These are phyloP conservation scores for Elsinoe perseae DNA, from an alignment of 2,329 filamentous ascomycete species.

Conservation along the genomic window DNA sequence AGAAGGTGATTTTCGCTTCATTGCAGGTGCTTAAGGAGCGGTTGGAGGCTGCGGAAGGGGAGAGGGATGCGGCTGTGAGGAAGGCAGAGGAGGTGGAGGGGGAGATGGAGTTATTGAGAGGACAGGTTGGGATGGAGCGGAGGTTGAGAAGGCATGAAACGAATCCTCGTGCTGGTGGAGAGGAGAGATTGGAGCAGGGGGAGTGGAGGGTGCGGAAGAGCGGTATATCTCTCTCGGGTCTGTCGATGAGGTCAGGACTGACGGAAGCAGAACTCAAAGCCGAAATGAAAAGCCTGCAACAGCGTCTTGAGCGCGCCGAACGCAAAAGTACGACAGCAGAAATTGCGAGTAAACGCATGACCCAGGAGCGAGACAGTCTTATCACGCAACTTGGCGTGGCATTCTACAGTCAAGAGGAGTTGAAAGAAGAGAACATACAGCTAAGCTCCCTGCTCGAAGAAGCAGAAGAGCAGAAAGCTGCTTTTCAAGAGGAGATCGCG, in stretches of 20 bases:
- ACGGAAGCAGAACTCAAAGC: conserved; percentile 46
- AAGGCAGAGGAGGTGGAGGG: conserved; percentile 52
- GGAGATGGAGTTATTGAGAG: conserved; percentile 46
- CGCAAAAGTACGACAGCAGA: conserved; percentile 56
- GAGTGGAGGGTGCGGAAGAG: conserved; percentile 43
- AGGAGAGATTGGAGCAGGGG: conserved; percentile 37
- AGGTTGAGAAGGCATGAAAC: conserved; percentile 25
- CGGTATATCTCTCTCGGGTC: conserved; percentile 26
- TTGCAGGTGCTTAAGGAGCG: conserved; percentile 52
- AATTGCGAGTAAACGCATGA: conserved; percentile 55
- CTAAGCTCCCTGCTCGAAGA: conserved; percentile 90
- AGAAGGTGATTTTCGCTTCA: conserved; percentile 56
- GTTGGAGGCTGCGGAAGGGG: conserved; percentile 48
- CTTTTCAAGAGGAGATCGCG: conserved; percentile 55
- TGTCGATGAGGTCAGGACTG: neutral
- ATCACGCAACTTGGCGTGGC: conserved; percentile 55
- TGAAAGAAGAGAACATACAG: conserved; percentile 45
- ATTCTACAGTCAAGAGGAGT: conserved; percentile 52
- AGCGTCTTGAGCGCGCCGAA: conserved; percentile 54
- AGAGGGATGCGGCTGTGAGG: conserved; percentile 48
- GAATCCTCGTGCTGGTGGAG: conserved; percentile 42
- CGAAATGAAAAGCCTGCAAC: conserved; percentile 52
- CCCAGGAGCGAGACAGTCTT: conserved; percentile 58
- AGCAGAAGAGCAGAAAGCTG: conserved; percentile 66
- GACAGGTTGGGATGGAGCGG: conserved; percentile 38